Evolutionary conservation across 1,139 yeast genomes (phyloP), one percentile per base, ranked within the genome.

Genomic region (Magnusiomyces suaveolens): DNA sequence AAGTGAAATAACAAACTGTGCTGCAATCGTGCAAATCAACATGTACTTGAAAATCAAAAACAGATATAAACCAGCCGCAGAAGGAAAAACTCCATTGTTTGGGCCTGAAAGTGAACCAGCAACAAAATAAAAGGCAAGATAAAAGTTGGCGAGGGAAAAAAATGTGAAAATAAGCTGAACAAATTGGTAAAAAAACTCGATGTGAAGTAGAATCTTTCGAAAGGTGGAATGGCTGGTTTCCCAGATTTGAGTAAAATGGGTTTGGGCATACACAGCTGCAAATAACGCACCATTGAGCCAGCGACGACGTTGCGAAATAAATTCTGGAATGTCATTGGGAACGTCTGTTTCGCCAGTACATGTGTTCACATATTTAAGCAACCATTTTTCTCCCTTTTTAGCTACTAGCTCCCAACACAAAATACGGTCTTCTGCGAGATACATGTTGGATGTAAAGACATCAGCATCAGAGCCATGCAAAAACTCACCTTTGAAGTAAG

Each of bases 221-320:
- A 82, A 66, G 20, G 74, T 60, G 38, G 87, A 81, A 68, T 92
- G 98, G 48, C 84, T 86, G 12, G 96, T 85, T 3, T 72, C 68
- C 83, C 94, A 87, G 47, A 92, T 77, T 60, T 82, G 79, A 57
- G 76, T 79, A 63, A 83, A 83, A 66, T 89, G 89, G 59, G 82
- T 75, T 62, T 87, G 76, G 0, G 96, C 79, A 66, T 89, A 92
- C 55, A 92, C 74, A 1, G 96, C 92, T 0, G 98, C 97, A 66
- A 95, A 95, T 67, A 90, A 90, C 0, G 97, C 94, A 66, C 97
- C 97, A 69, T 90, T 90, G 59, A 89, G 77, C 97, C 97, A 89
- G 72, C 97, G 83, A 71, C 97, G 80, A 74, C 97, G 83, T 69
- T 89, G 97, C 2, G 92, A 80, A 52, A 89, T 82, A 63, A 89